These are phyloP conservation scores for Grosmannia huntii DNA, from an alignment of 2,329 filamentous ascomycete genomes.

Conservation along the genomic window DNA sequence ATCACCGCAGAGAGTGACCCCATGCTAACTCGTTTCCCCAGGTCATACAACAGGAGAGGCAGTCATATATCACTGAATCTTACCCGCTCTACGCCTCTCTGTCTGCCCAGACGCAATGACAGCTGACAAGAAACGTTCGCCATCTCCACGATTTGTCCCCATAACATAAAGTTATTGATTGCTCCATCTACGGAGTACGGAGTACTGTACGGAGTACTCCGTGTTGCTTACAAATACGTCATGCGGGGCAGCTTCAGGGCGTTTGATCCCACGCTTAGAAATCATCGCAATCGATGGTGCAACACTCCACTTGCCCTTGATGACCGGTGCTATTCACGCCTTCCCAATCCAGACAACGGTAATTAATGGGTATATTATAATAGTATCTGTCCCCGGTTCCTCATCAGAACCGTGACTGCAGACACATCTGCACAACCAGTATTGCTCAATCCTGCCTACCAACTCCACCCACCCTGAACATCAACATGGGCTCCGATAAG, in stretches of 20 bases:
- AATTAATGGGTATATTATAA: not conserved
- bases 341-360: not conserved
- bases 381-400: not conserved
- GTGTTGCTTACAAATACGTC: not conserved
- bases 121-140: no score
- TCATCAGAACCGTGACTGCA: not conserved
- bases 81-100: no score
- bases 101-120: no score
- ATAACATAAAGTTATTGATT: no score
- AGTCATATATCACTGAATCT: no score
- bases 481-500: constrained; percentile 7
- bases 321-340: not conserved
- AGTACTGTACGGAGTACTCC: no score
- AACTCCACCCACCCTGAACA: not conserved
- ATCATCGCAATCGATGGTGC: not conserved
- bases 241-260: not conserved
- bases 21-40: no score
- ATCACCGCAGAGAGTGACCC: not conserved
- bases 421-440: not conserved
- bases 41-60: no score
- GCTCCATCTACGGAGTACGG: no score
- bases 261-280: not conserved
- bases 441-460: not conserved
- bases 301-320: not conserved
- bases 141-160: no score